Conservation (phyloP, 2,329 filamentous ascomycete genomes). For the Orbilia javanica region DNA sequence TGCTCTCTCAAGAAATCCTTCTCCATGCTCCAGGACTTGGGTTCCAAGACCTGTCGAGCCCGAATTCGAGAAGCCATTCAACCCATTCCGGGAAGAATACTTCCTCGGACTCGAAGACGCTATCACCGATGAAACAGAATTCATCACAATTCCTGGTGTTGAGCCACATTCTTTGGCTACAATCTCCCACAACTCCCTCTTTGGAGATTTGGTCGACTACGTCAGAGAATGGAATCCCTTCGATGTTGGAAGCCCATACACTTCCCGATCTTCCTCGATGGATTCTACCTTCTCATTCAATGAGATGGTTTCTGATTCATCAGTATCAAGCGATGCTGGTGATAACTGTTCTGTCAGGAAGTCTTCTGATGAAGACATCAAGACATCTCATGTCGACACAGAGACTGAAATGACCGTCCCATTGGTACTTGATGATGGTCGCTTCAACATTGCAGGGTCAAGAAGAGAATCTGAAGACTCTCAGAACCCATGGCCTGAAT, state of each 20-base stretch:
- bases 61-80: slow-evolving; percentile 40
- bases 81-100: slow-evolving; percentile 54
- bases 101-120: slow-evolving; percentile 53
- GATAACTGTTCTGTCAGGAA: slow-evolving; percentile 46
- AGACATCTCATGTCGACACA: slow-evolving; percentile 11
- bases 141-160: slow-evolving; percentile 37
- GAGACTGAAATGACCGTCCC: slow-evolving; percentile 43
- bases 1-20: slow-evolving; percentile 48
- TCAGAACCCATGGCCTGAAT: slow-evolving; percentile 50
- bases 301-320: slow-evolving; percentile 54
- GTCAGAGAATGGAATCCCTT: slow-evolving; percentile 58
- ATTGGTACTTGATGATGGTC: slow-evolving; percentile 39
- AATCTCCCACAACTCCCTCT: slow-evolving; percentile 52
- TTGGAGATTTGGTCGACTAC: slow-evolving; percentile 57
- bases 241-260: slow-evolving; percentile 47
- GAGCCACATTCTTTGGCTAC: slow-evolving; percentile 33
- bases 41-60: slow-evolving; percentile 28
- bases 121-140: slow-evolving; percentile 56
- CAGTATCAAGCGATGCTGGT: slow-evolving; percentile 52
- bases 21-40: slow-evolving; percentile 50
- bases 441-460: slow-evolving; percentile 21
- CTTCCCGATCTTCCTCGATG: slow-evolving; percentile 52
- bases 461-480: slow-evolving; percentile 44
- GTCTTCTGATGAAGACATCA: slow-evolving; percentile 37
- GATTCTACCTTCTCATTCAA: slow-evolving; percentile 56